Conservation (phyloP, 768 basidiomycete species). For the Tylopilus rubrobrunneus region DNA sequence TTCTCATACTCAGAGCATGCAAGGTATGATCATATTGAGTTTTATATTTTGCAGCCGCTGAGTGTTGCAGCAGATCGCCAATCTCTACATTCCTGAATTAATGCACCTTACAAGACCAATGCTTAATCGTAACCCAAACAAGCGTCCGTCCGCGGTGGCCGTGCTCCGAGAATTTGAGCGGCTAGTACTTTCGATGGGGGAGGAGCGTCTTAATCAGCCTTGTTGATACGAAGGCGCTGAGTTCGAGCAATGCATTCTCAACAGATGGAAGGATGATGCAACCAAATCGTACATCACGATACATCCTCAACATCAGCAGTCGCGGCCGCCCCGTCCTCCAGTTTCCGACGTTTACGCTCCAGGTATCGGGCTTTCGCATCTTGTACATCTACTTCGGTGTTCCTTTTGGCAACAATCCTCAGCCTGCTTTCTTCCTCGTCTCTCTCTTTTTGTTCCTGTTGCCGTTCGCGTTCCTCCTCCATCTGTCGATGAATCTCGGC, state of each 20-base stretch:
- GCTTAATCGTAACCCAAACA: constrained; percentile 49
- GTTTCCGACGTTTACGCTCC: constrained; percentile 72
- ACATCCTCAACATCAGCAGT: constrained; percentile 4
- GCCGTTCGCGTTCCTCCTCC: constrained; percentile 64
- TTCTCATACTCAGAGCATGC: constrained; percentile 61
- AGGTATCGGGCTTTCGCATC: constrained; percentile 73
- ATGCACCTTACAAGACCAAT: constrained; percentile 53
- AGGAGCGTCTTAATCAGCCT: constrained; percentile 27
- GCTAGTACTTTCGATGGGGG: constrained; percentile 41
- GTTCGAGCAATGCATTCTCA: background rate
- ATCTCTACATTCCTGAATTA: constrained; percentile 58
- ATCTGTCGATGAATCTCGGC: constrained; percentile 78
- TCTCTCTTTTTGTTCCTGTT: constrained; percentile 51
- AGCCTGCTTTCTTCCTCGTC: constrained; percentile 63
- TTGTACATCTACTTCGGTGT: constrained; percentile 68
- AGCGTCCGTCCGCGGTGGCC: constrained; percentile 46
- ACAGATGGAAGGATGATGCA: background rate
- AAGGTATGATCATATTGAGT: constrained; percentile 44
- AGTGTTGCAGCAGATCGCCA: constrained; percentile 42
- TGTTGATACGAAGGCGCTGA: constrained; percentile 2
- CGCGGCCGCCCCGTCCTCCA: constrained; percentile 42
- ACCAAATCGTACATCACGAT: constrained; percentile 5
- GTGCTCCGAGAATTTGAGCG: constrained; percentile 52
- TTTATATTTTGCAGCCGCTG: background rate
- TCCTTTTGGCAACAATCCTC: constrained; percentile 67